phyloP scores from a whole-genome alignment of 345 rosid species.

The Cardamine occulta region DNA sequence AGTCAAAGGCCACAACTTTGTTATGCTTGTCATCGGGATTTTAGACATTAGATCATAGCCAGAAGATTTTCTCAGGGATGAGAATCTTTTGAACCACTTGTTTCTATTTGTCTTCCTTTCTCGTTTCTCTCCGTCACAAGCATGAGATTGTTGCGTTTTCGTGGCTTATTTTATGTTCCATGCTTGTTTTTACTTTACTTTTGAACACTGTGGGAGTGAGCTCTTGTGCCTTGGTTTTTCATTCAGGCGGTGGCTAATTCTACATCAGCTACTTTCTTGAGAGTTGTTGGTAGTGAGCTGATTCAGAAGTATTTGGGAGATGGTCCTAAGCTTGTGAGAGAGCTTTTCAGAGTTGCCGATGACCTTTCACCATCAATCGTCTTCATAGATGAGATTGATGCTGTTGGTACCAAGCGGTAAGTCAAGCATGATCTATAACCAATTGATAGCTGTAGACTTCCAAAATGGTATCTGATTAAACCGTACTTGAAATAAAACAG shows the following conservation, averaged over 20 bases:
- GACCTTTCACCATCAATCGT: slow-evolving; percentile 94
- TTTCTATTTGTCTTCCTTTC: not conserved
- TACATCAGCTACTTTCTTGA: slow-evolving; percentile 95
- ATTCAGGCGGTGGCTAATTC: slow-evolving; percentile 96
- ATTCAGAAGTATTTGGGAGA: slow-evolving; percentile 98
- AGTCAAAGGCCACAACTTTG: slow-evolving; percentile 1
- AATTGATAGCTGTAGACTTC: not conserved
- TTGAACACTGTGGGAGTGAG: slow-evolving; percentile 6
- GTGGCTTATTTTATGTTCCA: not conserved
- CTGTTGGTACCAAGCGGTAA: slow-evolving; percentile 94
- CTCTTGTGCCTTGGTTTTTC: slow-evolving; percentile 6
- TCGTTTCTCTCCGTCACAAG: not conserved
- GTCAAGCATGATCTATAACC: slow-evolving; percentile 19
- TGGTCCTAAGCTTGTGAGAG: slow-evolving; percentile 94
- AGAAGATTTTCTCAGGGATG: not conserved
- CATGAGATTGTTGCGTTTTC: not conserved
- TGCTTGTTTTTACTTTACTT: not conserved
- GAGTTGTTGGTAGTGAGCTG: slow-evolving; percentile 96
- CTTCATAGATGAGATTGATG: slow-evolving; percentile 98
- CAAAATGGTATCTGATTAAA: not conserved
- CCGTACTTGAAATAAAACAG: slow-evolving; percentile 33
- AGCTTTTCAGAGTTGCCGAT: slow-evolving; percentile 96
- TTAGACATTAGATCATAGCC: not conserved
- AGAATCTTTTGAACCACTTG: not conserved
- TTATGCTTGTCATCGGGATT: not conserved